These are phyloP conservation scores for Kitagawia praeruptora DNA, from an alignment of 129 eudicot genomes.

Conservation along the genomic window DNA sequence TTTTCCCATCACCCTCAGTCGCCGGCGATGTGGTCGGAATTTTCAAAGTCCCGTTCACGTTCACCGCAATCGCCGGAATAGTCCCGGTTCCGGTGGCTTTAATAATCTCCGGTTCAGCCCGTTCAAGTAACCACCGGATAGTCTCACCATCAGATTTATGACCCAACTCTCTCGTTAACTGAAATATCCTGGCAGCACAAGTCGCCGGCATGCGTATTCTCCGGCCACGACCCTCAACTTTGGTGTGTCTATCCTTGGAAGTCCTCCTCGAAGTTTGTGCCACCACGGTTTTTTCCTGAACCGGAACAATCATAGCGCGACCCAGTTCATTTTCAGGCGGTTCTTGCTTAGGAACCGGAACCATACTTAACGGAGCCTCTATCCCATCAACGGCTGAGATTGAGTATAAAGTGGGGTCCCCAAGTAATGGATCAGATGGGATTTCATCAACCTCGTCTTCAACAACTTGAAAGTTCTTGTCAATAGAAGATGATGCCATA, in stretches of 20 bases:
- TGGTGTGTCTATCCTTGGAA: slow-evolving; percentile 76
- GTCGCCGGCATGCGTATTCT: slow-evolving; percentile 90
- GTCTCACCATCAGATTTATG: slow-evolving; percentile 86
- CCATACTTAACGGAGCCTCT: slow-evolving; percentile 8
- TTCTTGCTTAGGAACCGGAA: slow-evolving; percentile 36
- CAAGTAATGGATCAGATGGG: slow-evolving; percentile 33
- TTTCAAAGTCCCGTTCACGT: slow-evolving; percentile 70
- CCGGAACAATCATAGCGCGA: slow-evolving; percentile 20
- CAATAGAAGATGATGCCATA: slow-evolving; percentile 20
- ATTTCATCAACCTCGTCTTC: slow-evolving; percentile 17
- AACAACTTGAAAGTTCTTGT: slow-evolving; percentile 10
- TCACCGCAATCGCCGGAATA: slow-evolving; percentile 84
- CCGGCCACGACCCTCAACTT: slow-evolving; percentile 93
- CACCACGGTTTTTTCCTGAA: slow-evolving; percentile 7
- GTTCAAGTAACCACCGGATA: slow-evolving; percentile 72
- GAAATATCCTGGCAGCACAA: slow-evolving; percentile 80
- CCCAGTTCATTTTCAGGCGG: slow-evolving; percentile 30
- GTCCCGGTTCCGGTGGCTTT: slow-evolving; percentile 91
- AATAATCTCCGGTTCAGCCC: slow-evolving; percentile 79
- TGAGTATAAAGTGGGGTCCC: slow-evolving; percentile 33
- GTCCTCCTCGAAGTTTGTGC: slow-evolving; percentile 35
- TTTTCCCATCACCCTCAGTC: slow-evolving; percentile 14
- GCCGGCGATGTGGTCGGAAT: slow-evolving; percentile 48
- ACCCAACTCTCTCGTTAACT: slow-evolving; percentile 70
- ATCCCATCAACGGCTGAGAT: slow-evolving; percentile 28